phyloP scores from a whole-genome alignment of 2,329 filamentous ascomycete species.

The Trichophyton verrucosum region DNA sequence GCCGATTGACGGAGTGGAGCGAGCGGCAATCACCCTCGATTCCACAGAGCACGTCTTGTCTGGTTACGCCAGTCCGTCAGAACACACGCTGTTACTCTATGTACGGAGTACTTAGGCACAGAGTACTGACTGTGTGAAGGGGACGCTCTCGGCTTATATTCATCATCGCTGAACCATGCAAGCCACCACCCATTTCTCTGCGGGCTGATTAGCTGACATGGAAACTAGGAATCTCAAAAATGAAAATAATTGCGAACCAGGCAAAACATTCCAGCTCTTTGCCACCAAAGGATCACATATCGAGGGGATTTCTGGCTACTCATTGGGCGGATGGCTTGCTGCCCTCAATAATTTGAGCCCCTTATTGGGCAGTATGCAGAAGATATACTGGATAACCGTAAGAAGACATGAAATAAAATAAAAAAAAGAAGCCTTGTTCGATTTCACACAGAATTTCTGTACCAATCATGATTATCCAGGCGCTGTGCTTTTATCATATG shows the following conservation, averaged over 20 bases:
- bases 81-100: not conserved
- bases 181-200: not conserved
- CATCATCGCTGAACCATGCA: not conserved
- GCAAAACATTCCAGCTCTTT: not conserved
- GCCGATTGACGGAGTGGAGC: not conserved
- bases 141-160: not conserved
- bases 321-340: not conserved
- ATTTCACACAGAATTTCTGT: not conserved
- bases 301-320: not conserved
- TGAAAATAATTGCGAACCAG: not conserved
- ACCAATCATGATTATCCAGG: conserved; percentile 1
- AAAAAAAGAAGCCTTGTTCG: not conserved
- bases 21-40: not conserved
- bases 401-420: not conserved
- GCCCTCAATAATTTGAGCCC: not conserved
- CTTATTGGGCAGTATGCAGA: not conserved
- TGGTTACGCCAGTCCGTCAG: not conserved
- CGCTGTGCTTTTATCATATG: not conserved
- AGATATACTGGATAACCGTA: not conserved
- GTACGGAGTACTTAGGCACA: not conserved
- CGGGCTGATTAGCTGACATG: not conserved
- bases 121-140: no score
- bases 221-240: not conserved
- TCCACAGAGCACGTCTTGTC: not conserved
- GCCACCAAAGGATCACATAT: not conserved